Conservation (phyloP, 164 flowering plant genomes). For the Tetrastigma voinierianum region DNA sequence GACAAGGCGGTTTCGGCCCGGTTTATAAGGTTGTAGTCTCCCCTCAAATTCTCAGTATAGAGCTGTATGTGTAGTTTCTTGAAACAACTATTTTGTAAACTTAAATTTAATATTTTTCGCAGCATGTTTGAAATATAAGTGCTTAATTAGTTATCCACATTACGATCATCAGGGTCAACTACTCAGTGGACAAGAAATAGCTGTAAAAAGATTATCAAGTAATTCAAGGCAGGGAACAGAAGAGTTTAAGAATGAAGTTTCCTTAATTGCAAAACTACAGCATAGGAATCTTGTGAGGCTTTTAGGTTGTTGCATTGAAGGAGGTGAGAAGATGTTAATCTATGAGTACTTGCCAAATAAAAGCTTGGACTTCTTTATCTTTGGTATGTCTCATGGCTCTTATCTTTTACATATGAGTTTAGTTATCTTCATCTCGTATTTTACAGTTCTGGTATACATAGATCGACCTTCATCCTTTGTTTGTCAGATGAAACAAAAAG, state of each 20-base stretch:
- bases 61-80: too few species aligned
- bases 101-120: too few species aligned
- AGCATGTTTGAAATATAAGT: conserved; percentile 7
- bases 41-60: neutral
- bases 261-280: conserved; percentile 39
- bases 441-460: too few species aligned
- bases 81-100: too few species aligned
- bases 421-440: too few species aligned
- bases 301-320: conserved; percentile 39
- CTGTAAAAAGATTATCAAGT: conserved; percentile 37
- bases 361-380: conserved; percentile 37
- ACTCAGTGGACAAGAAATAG: conserved; percentile 34
- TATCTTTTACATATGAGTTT: neutral
- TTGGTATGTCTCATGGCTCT: conserved; percentile 28
- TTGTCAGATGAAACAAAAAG: conserved; percentile 26
- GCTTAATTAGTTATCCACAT: neutral
- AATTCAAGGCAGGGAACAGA: conserved; percentile 36
- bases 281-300: conserved; percentile 43
- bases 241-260: conserved; percentile 43
- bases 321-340: conserved; percentile 36
- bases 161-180: conserved; percentile 28
- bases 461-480: too few species aligned
- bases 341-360: conserved; percentile 44
- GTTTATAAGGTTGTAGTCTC: conserved; percentile 33
- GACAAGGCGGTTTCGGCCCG: conserved; percentile 54